Evolutionary conservation across 495 filamentous ascomycete genomes (phyloP).

Genomic region (Glonium stellatum): DNA sequence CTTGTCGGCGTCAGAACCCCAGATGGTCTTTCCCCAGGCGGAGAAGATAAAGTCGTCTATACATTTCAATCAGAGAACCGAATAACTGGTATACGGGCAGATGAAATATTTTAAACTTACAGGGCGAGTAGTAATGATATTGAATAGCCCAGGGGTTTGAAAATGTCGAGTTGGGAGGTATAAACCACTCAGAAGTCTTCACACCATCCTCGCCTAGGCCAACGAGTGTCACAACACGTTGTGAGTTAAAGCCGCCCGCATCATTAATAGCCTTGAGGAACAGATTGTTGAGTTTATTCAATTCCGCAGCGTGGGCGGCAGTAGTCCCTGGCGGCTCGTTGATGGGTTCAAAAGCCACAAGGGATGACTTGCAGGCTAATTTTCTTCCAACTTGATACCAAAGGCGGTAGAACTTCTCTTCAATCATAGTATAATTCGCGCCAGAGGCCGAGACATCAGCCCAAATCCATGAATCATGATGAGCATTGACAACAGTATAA

Average conservation of each 20-base stretch:
- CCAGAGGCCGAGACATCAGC: conserved; percentile 45
- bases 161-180: conserved; percentile 40
- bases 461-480: conserved; percentile 58
- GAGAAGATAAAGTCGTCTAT: conserved; percentile 47
- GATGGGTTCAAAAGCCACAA: conserved; percentile 53
- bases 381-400: conserved; percentile 55
- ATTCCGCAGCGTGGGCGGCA: conserved; percentile 43
- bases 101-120: conserved; percentile 27
- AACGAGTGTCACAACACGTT: conserved; percentile 52
- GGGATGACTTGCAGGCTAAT: conserved; percentile 48
- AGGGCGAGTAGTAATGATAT: conserved; percentile 59
- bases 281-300: conserved; percentile 52
- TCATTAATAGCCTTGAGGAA: conserved; percentile 50
- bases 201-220: conserved; percentile 46
- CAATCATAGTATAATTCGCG: conserved; percentile 47
- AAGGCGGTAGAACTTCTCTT: conserved; percentile 50
- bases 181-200: conserved; percentile 51
- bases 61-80: background rate
- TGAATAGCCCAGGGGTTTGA: conserved; percentile 56
- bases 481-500: conserved; percentile 52
- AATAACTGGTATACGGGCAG: background rate
- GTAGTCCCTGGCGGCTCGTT: conserved; percentile 53
- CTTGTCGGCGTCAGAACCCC: conserved; percentile 52
- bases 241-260: conserved; percentile 49
- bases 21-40: conserved; percentile 54